Percentiles rank a stretch among this genome's conserved stretches.
These are phyloP conservation scores for Termitomyces heimii DNA, from an alignment of 768 basidiomycete species.

Conservation along the genomic window DNA sequence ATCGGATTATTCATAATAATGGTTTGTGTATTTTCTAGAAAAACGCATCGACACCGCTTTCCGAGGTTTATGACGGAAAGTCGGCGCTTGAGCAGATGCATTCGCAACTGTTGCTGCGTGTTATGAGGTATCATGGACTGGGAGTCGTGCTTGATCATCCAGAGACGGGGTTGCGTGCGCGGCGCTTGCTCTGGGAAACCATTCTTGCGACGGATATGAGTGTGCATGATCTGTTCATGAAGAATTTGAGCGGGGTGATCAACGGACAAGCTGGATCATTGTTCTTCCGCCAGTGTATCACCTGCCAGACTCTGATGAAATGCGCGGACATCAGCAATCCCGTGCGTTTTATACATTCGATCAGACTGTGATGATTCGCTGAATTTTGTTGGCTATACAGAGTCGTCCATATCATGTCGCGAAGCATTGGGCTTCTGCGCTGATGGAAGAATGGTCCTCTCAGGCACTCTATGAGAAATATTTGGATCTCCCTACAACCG, in stretches of 20 bases:
- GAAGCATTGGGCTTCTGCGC: slow-evolving; percentile 85
- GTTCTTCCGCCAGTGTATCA: slow-evolving; percentile 51
- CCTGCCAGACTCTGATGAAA: slow-evolving; percentile 92
- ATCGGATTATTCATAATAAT: not conserved
- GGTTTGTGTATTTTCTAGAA: slow-evolving; percentile 47
- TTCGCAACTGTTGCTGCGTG: slow-evolving; percentile 70
- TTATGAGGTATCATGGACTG: slow-evolving; percentile 78
- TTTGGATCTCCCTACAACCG: slow-evolving; percentile 66
- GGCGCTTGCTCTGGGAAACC: slow-evolving; percentile 72
- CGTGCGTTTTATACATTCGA: slow-evolving; percentile 43
- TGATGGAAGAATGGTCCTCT: slow-evolving; percentile 86
- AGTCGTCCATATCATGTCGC: slow-evolving; percentile 90
- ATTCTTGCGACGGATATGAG: slow-evolving; percentile 96
- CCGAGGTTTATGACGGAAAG: slow-evolving; percentile 81
- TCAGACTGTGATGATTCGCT: not conserved
- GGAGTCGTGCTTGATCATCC: slow-evolving; percentile 60
- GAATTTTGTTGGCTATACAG: slow-evolving; percentile 31
- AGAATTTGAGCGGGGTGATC: slow-evolving; percentile 48
- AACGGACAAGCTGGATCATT: slow-evolving; percentile 32
- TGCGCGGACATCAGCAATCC: slow-evolving; percentile 99
- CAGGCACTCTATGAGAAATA: slow-evolving; percentile 85
- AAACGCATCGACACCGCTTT: slow-evolving; percentile 89
- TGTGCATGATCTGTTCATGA: slow-evolving; percentile 83
- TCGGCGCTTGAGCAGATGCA: slow-evolving; percentile 94
- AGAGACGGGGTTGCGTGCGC: slow-evolving; percentile 40